Percentiles rank a stretch among this genome's conserved stretches.
Evolutionary conservation across 495 filamentous ascomycete genomes (phyloP).

Genomic region (Penicillium herquei): DNA sequence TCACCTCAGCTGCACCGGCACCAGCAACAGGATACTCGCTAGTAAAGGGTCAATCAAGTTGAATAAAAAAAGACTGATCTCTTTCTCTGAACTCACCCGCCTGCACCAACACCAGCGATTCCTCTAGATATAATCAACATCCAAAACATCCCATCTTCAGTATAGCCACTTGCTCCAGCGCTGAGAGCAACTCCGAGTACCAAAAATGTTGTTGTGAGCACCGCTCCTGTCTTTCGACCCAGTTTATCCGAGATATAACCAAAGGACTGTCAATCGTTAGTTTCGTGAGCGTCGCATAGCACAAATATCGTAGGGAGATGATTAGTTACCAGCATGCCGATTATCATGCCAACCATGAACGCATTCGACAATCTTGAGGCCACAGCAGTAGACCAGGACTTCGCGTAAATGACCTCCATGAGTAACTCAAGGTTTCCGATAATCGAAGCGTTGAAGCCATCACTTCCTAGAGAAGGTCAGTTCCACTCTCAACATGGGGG

Average conservation of each 20-base stretch:
- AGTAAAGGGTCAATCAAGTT: neutral
- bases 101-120: slow-evolving; percentile 28
- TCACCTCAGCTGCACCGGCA: slow-evolving; percentile 31
- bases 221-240: slow-evolving; percentile 32
- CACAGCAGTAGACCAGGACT: slow-evolving; percentile 21
- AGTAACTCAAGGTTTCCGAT: slow-evolving; percentile 30
- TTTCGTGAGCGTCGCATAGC: too few relatives aligned
- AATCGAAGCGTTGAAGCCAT: slow-evolving; percentile 30
- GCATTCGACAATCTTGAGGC: slow-evolving; percentile 24
- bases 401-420: slow-evolving; percentile 28
- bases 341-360: slow-evolving; percentile 33
- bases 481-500: too few relatives aligned
- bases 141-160: slow-evolving; percentile 29
- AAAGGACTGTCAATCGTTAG: slow-evolving; percentile 16
- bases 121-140: slow-evolving; percentile 28
- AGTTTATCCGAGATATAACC: slow-evolving; percentile 35
- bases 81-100: slow-evolving; percentile 15
- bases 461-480: neutral
- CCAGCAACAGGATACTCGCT: slow-evolving; percentile 36
- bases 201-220: slow-evolving; percentile 35
- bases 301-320: too few relatives aligned
- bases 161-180: slow-evolving; percentile 25
- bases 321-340: slow-evolving; percentile 30
- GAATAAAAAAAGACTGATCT: neutral
- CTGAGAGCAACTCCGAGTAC: slow-evolving; percentile 28